A percentile compares a stretch with the other conserved stretches of the same genome.
phyloP scores from a whole-genome alignment of 75 land plant genomes.

The Ceratopteris richardii region DNA sequence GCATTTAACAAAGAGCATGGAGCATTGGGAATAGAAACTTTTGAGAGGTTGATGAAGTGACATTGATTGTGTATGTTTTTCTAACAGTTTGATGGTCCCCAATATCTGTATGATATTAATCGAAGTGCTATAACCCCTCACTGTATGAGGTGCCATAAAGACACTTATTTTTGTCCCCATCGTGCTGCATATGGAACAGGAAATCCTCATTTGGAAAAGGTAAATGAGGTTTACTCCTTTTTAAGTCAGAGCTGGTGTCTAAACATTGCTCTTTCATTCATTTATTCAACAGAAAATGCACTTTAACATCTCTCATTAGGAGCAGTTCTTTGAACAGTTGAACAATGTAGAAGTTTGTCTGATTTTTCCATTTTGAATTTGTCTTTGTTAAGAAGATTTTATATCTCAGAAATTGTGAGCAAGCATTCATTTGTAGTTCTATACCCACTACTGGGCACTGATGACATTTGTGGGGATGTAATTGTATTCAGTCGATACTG shows the following conservation, averaged over 20 bases:
- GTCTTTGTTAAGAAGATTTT: too few relatives aligned
- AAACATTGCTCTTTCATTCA: not conserved
- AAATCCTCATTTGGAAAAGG: conserved; percentile 24
- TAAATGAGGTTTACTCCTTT: not conserved
- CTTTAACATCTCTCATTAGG: not conserved
- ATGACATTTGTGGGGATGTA: too few relatives aligned
- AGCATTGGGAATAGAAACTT: too few relatives aligned
- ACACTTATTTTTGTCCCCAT: conserved; percentile 31
- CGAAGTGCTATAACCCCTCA: conserved; percentile 23
- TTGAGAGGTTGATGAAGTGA: too few relatives aligned
- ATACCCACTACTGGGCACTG: too few relatives aligned
- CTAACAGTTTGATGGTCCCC: conserved; percentile 38
- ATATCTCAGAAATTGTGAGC: too few relatives aligned
- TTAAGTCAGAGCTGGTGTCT: too few relatives aligned
- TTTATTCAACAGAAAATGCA: not conserved
- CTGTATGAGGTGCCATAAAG: conserved; percentile 31
- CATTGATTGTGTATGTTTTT: too few relatives aligned
- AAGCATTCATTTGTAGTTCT: too few relatives aligned
- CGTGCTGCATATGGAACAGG: conserved; percentile 24
- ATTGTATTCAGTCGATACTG: too few relatives aligned
- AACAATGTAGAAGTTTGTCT: not conserved
- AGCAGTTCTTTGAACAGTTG: not conserved
- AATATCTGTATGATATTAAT: conserved; percentile 29
- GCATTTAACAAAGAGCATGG: too few relatives aligned
- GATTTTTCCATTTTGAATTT: too few relatives aligned